Evolutionary conservation across 495 filamentous ascomycete genomes (phyloP), one percentile per base, ranked within the genome.

Genomic region (Parachaetomium inaequale): DNA sequence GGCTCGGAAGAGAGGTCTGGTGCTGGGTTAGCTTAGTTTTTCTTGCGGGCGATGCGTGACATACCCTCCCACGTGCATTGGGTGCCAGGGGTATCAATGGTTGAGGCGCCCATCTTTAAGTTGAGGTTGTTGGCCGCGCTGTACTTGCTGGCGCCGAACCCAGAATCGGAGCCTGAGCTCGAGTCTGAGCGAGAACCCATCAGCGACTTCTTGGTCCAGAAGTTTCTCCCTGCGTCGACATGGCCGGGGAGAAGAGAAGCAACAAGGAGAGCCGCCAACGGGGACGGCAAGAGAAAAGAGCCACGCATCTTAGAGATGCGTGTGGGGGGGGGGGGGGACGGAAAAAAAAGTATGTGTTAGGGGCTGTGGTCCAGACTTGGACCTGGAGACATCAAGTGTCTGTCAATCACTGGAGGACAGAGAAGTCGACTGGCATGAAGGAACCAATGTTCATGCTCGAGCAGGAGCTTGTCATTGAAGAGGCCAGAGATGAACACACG

Each of bases 1-100:
- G 66, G 66, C 21, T 61, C 63, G 2, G 32, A 25, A 17, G 59
- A 43, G 7, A 65, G 14, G 28, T 68, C 66, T 68, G 28, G 15
- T n/a, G 50, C 58, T 47, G 7, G 6, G 58, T 61, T 47, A 61
- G 49, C 19, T 7, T 28, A 15, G 32, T 1, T 26, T 8, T n/a
- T 10, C 12, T 38, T 23, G 0, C 2, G 28, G 0, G 29, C 17
- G 7, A 25, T 7, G 31, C 21, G 29, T 19, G 25, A 31, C 63
- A 25, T 63, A 63, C 66, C 63, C 4, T 68, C 62, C 53, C 60
- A 59, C 17, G 38, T 55, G 11, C 47, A 57, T 32, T 61, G 36
- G 21, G 51, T 61, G 3, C 66, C 66, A 12, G 63, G 47, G 2
- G 59, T 43, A 15, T 49, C 55, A 21, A 65, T 58, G 17, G 19